Base-by-base conservation (phyloP, 495 filamentous ascomycete species). In the Daldinia grandis region DNA sequence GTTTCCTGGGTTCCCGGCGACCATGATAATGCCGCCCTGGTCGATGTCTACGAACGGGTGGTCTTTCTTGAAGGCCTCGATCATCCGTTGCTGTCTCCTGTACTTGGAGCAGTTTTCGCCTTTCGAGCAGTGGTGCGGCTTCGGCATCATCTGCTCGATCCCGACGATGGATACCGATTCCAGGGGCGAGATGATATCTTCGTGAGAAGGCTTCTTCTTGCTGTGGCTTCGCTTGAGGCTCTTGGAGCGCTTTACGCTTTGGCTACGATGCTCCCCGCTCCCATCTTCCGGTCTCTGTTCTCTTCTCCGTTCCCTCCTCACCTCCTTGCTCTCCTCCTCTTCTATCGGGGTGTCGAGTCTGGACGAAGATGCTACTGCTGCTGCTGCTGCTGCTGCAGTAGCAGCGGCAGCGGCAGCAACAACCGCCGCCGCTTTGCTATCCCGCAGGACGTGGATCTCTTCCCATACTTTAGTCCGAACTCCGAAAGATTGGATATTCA, bases 401-500 rank as follows among this genome's bases (percentile, higher is more conserved):
- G 9, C 31, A 33, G 31, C 31, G 12, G 33, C 33, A 14, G 12
- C 33, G 4, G 33, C 33, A 14, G 31, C 30, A 0, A 2, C 31
- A 12, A 3, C 10, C 0, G 33, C 70, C 8, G 69, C 59, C 33
- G 62, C 68, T 35, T 86, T 84, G 66, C 84, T 89, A 61, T 88
- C 86, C 44, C 90, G 85, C 12, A 97, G 86, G 8, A 83, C 78
- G 70, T 90, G 86, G 62, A 98, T 97, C 66, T 91, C 90, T 69
- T 88, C 88, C 94, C 96, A 97, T 0, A 99, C 74, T 66, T 86
- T 87, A 58, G 93, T 93, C 21, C 95, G 88, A 69, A 95, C 93
- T 15, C 95, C 95, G 79, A 98, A 98, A 0, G 95, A 98, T n/a
- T 85, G 80, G 65, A 99, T 96, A 21, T 91, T 91, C 5, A 98